phyloP scores from a whole-genome alignment of 306 rosid species.

The Acacia crassicarpa region DNA sequence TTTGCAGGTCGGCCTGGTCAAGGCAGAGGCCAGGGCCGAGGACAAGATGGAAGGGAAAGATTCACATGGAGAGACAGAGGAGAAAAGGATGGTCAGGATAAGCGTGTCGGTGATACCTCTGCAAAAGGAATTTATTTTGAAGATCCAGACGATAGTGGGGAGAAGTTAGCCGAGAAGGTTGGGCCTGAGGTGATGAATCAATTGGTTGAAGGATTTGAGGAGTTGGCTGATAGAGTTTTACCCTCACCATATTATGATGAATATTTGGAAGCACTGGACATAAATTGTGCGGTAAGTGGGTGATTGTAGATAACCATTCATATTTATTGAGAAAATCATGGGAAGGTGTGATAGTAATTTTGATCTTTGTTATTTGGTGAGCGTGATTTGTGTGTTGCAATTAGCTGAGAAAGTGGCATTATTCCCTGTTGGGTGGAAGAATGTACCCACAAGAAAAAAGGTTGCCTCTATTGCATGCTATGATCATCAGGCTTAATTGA shows the following conservation, averaged over 20 bases:
- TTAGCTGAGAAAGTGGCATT: conserved; percentile 1
- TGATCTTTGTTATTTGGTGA: neutral
- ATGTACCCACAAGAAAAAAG: neutral
- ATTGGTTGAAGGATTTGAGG: conserved; percentile 70
- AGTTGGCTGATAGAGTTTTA: conserved; percentile 42
- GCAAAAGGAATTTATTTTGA: conserved; percentile 54
- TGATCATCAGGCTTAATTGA: neutral
- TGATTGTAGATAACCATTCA: conserved; percentile 13
- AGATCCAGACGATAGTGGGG: conserved; percentile 71
- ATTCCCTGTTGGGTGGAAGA: conserved; percentile 3
- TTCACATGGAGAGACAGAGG: conserved; percentile 28
- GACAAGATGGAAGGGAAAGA: conserved; percentile 45
- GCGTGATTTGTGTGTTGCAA: neutral
- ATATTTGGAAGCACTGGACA: conserved; percentile 46
- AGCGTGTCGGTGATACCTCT: conserved; percentile 32
- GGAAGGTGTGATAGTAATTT: neutral
- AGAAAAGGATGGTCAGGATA: conserved; percentile 10
- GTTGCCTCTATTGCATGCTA: conserved; percentile 16
- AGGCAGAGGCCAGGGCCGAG: conserved; percentile 38
- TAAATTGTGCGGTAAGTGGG: conserved; percentile 61
- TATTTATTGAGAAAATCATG: conserved; percentile 24
- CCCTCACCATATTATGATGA: conserved; percentile 74
- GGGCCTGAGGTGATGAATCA: conserved; percentile 73
- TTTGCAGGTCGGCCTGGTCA: conserved; percentile 38
- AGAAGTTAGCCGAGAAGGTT: conserved; percentile 63